Base-by-base conservation (phyloP, 371 early-diverging fungal species). In the Syncephalastrum contaminatum region DNA sequence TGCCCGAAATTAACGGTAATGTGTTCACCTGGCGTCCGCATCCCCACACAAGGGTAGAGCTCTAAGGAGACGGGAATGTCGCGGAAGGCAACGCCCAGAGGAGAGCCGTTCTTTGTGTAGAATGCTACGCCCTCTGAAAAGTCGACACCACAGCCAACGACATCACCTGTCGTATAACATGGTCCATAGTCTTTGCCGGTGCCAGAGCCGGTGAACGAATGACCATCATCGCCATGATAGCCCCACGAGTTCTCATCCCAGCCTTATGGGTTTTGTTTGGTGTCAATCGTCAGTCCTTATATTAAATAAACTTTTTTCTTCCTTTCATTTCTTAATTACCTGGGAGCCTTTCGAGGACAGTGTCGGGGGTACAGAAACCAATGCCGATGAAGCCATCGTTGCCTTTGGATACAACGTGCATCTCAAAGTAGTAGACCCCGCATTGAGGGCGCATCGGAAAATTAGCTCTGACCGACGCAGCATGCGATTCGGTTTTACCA, bases 161-260 rank as follows among this genome's bases (percentile, higher is more conserved):
- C 82, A 64, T 98, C 98, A 12, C 93, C 93, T 2, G 93, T 95
- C 18, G 88, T 85, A 58, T 87, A 98, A 4, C 77, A 84, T 3
- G 97, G 98, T 0, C 98, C 98, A 60, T 88, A 98, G 13, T 76
- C 69, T 36, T 82, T 75, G 36, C 95, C 95, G 12, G 80, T 85
- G 4, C 92, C 93, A 8, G 87, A 81, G 39, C 90, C 88, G 48
- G 77, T 75, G 64, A 94, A 92, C 24, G 76, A 64, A 53, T 89
- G 69, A n/a, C 98, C 98, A 68, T 96, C 96, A 68, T 95, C 95
- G 40, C 95, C 91, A 54, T 93, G 91, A 70, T 91, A 93, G 0
- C 92, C 94, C 90, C 89, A 93, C 19, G 91, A 90, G 48, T 84
- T 63, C 2, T 64, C 63, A 52, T 91, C 91, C 91, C 90, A 93